Evolutionary conservation across 192 early-diverging fungal species (phyloP).

Genomic region (Dissophora globulifera): DNA sequence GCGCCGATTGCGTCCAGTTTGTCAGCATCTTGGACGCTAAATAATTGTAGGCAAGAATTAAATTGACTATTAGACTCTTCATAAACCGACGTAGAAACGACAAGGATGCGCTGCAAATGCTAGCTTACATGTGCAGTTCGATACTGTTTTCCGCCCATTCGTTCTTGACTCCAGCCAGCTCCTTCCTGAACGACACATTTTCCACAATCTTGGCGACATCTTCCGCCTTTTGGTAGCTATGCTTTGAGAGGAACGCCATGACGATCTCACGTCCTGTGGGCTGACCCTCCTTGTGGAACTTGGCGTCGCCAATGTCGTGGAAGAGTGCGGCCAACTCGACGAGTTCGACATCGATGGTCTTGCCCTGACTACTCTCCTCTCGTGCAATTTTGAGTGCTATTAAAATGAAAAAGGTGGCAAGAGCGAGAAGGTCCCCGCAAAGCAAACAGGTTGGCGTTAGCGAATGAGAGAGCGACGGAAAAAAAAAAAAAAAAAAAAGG

Average conservation of each 20-base stretch:
- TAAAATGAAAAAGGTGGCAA: neutral
- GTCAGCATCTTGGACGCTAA: slow-evolving; percentile 79
- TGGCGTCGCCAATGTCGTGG: slow-evolving; percentile 77
- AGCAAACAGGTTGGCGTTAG: neutral
- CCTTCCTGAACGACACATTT: slow-evolving; percentile 73
- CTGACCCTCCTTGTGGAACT: slow-evolving; percentile 63
- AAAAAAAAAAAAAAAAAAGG: too few species aligned
- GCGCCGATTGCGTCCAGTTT: slow-evolving; percentile 79
- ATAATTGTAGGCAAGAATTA: neutral
- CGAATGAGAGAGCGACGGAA: neutral
- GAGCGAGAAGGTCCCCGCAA: neutral
- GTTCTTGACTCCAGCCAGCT: slow-evolving; percentile 64
- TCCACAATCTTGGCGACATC: slow-evolving; percentile 67
- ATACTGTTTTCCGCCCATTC: slow-evolving; percentile 65
- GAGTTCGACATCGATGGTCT: slow-evolving; percentile 60
- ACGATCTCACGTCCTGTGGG: slow-evolving; percentile 64
- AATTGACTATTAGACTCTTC: neutral
- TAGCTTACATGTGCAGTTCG: slow-evolving; percentile 68
- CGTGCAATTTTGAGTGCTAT: slow-evolving; percentile 58
- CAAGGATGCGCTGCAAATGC: too few species aligned
- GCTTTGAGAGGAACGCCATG: slow-evolving; percentile 44
- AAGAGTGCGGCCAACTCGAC: slow-evolving; percentile 75
- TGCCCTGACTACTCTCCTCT: slow-evolving; percentile 32
- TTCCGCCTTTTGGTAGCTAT: slow-evolving; percentile 56
- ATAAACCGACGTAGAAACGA: too few species aligned